These are phyloP conservation scores for Solanum bulbocastanum DNA, from an alignment of 257 asterid species.

Conservation along the genomic window DNA sequence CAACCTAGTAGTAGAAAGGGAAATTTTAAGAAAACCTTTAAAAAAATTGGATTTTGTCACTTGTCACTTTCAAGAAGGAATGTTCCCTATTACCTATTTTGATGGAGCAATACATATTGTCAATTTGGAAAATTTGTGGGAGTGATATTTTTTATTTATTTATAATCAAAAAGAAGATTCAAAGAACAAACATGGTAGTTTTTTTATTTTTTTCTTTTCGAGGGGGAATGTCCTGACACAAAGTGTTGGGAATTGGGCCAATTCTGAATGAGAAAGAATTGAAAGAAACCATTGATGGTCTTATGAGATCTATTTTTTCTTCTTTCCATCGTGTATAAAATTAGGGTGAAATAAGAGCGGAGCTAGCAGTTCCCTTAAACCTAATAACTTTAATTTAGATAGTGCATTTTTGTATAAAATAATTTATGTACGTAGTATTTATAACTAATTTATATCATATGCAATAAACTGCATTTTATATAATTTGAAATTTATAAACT, in stretches of 20 bases:
- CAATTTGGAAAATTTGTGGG: not conserved
- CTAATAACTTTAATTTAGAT: not conserved
- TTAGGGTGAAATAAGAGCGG: not conserved
- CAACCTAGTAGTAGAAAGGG: not conserved
- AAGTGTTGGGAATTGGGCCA: constrained; percentile 22
- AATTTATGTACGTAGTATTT: not conserved
- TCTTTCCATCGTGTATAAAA: not conserved
- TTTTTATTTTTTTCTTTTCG: not conserved
- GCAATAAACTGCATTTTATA: not conserved
- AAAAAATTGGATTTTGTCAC: not conserved
- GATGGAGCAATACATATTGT: not conserved
- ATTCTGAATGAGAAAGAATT: constrained; percentile 9
- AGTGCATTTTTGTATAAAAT: not conserved
- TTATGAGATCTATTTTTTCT: constrained; percentile 2
- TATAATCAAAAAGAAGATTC: not conserved
- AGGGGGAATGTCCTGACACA: constrained; percentile 3
- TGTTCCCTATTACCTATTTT: not conserved
- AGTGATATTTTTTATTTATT: not conserved
- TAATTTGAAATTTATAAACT: not conserved
- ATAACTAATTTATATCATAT: not conserved
- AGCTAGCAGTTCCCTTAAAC: not conserved
- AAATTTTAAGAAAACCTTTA: not conserved
- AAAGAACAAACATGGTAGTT: not conserved
- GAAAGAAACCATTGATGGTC: constrained; percentile 17
- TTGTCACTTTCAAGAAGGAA: not conserved